phyloP scores from a whole-genome alignment of 306 rosid species.

The Acmispon strigosus region DNA sequence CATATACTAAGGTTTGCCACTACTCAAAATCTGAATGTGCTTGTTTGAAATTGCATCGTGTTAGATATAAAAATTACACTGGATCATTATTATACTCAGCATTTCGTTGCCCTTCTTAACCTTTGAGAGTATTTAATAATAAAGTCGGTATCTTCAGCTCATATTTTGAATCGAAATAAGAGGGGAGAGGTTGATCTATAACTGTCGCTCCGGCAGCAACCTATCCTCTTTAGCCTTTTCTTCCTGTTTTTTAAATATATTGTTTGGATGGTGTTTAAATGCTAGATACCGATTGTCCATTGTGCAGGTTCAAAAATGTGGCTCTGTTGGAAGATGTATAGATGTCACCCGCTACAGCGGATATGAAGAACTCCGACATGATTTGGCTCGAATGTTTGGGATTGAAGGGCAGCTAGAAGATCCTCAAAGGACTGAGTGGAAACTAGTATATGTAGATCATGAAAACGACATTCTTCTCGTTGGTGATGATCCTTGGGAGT shows the following conservation, averaged over 20 bases:
- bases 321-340: slow-evolving; percentile 94
- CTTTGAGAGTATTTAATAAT: too few species aligned
- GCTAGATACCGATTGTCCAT: slow-evolving; percentile 8
- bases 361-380: slow-evolving; percentile 76
- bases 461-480: slow-evolving; percentile 95
- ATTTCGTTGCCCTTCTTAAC: too few species aligned
- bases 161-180: too few species aligned
- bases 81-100: too few species aligned
- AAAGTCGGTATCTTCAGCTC: too few species aligned
- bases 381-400: slow-evolving; percentile 95
- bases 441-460: slow-evolving; percentile 90
- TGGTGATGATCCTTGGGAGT: slow-evolving; percentile 99
- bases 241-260: neutral
- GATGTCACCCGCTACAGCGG: slow-evolving; percentile 92
- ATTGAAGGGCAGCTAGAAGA: slow-evolving; percentile 97
- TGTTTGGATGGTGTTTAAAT: neutral
- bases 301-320: slow-evolving; percentile 93
- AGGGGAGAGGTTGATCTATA: too few species aligned
- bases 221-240: too few species aligned
- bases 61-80: too few species aligned
- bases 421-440: slow-evolving; percentile 91
- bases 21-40: too few species aligned
- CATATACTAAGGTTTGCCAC: slow-evolving; percentile 77
- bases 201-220: too few species aligned
- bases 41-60: too few species aligned